These are phyloP conservation scores for Pseudogymnoascus sp. DNA, from an alignment of 2,329 filamentous ascomycete genomes.

Conservation along the genomic window DNA sequence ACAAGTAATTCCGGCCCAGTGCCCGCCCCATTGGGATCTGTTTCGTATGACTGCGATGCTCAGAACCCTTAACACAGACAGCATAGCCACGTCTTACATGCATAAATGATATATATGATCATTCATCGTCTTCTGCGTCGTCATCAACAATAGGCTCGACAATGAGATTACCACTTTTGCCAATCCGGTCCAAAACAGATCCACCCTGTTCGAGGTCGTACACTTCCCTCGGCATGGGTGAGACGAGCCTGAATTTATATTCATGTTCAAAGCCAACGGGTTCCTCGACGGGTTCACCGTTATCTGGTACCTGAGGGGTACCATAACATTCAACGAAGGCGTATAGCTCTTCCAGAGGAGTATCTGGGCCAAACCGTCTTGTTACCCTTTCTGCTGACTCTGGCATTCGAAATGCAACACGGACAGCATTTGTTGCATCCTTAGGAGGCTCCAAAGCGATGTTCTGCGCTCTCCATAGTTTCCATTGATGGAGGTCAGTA, in stretches of 20 bases:
- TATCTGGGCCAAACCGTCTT: conserved; percentile 61
- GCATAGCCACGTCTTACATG: background rate
- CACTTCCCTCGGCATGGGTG: conserved; percentile 74
- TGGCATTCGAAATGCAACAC: conserved; percentile 60
- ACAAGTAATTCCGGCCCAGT: background rate
- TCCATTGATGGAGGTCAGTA: conserved; percentile 57
- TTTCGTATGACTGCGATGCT: background rate
- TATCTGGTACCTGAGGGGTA: conserved; percentile 16
- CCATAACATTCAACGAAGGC: conserved; percentile 87
- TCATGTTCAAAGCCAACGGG: conserved; percentile 68
- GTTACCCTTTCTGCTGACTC: conserved; percentile 63
- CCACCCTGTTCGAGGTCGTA: conserved; percentile 61
- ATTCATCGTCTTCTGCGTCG: conserved; percentile 13
- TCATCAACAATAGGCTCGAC: conserved; percentile 59
- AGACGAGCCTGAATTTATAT: conserved; percentile 79
- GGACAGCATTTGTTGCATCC: conserved; percentile 59
- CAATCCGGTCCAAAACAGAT: conserved; percentile 64
- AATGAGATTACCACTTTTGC: conserved; percentile 77
- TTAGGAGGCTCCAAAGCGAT: conserved; percentile 60
- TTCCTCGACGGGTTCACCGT: conserved; percentile 27
- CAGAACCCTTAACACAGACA: background rate
- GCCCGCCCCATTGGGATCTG: background rate
- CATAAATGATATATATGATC: conserved; percentile 5
- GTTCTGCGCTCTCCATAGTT: conserved; percentile 63
- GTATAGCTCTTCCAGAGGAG: conserved; percentile 79